Evolutionary conservation across 2,329 filamentous ascomycete species (phyloP).

Genomic region (Hysterium pulicare): DNA sequence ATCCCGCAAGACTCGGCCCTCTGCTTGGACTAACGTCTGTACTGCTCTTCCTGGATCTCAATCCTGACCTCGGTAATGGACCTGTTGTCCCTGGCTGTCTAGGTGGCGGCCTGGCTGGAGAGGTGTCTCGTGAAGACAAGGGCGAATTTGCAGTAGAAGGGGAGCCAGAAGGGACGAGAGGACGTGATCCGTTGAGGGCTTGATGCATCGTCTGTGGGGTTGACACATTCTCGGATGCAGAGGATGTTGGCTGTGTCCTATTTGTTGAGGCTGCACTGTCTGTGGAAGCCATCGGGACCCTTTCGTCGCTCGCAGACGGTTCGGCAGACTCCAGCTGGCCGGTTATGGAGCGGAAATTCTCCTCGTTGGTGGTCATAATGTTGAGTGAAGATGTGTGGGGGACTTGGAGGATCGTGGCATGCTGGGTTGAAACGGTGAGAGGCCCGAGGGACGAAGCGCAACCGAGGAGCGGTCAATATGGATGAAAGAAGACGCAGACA

Average conservation of each 20-base stretch:
- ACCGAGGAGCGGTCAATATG: constrained; percentile 23
- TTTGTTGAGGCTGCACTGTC: constrained; percentile 13
- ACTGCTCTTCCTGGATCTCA: constrained; percentile 45
- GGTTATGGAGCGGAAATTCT: constrained; percentile 35
- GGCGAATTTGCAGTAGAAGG: constrained; percentile 43
- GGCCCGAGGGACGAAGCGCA: constrained; percentile 1
- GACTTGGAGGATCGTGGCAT: constrained; percentile 24
- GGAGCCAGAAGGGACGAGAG: constrained; percentile 28
- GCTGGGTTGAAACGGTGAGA: constrained; percentile 12
- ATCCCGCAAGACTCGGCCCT: constrained; percentile 30
- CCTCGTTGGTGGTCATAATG: constrained; percentile 32
- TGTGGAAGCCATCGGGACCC: constrained; percentile 10
- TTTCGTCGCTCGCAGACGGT: constrained; percentile 22
- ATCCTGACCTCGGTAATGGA: constrained; percentile 21
- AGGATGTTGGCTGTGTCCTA: constrained; percentile 11
- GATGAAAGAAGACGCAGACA: constrained; percentile 12
- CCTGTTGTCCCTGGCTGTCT: constrained; percentile 20
- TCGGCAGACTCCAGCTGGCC: constrained; percentile 37
- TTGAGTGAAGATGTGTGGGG: constrained; percentile 21
- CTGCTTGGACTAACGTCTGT: constrained; percentile 42
- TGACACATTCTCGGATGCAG: constrained; percentile 14
- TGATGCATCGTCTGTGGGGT: constrained; percentile 22
- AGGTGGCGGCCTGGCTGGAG: constrained; percentile 37
- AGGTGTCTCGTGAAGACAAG: constrained; percentile 46
- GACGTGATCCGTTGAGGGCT: constrained; percentile 23